phyloP scores from a whole-genome alignment of 345 rosid genomes.

The Viola odorata region DNA sequence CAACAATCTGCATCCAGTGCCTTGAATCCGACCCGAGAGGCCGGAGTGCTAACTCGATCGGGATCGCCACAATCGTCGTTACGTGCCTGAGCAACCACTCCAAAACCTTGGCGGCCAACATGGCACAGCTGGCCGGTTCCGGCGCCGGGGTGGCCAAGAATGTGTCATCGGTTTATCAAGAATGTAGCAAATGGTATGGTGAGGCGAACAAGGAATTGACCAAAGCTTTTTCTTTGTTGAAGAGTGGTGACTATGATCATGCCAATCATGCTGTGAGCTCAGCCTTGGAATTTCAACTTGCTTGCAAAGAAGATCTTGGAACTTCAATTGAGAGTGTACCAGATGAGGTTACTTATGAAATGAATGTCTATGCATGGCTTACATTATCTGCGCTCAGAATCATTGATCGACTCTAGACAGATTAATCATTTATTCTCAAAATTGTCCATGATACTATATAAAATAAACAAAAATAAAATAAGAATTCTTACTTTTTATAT shows the following conservation, averaged over 20 bases:
- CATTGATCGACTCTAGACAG: slow-evolving; percentile 23
- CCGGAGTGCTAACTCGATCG: slow-evolving; percentile 4
- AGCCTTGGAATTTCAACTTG: background rate
- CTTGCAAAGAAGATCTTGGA: background rate
- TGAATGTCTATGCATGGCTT: slow-evolving; percentile 20
- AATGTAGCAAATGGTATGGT: background rate
- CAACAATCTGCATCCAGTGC: slow-evolving; percentile 21
- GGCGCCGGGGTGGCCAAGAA: background rate
- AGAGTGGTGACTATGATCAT: slow-evolving; percentile 13
- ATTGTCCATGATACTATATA: background rate
- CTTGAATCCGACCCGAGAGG: slow-evolving; percentile 19
- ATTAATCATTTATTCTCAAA: background rate
- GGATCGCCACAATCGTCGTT: slow-evolving; percentile 14
- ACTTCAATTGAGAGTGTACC: background rate
- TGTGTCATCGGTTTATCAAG: background rate
- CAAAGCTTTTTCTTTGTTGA: background rate
- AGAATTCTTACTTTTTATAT: no score
- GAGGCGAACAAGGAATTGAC: background rate
- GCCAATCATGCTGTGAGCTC: slow-evolving; percentile 1
- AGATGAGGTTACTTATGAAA: background rate
- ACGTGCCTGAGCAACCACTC: slow-evolving; percentile 15
- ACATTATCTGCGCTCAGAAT: slow-evolving; percentile 22
- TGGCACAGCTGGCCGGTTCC: slow-evolving; percentile 6
- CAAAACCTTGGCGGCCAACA: background rate
- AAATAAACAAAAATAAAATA: no score